Conservation (phyloP, 2,329 filamentous ascomycete genomes). For the Pseudogymnoascus sp. region DNA sequence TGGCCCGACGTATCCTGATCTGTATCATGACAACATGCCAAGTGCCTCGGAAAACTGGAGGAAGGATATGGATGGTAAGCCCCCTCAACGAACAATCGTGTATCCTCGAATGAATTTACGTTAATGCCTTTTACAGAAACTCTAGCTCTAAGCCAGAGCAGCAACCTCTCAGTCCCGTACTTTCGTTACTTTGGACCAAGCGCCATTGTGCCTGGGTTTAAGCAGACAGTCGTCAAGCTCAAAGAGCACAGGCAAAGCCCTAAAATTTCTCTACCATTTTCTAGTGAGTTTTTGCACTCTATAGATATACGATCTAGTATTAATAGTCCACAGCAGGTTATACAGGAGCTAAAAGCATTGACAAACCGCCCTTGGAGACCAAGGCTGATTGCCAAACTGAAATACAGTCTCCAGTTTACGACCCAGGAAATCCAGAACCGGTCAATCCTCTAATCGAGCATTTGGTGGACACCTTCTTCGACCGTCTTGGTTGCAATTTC, state of each 20-base stretch:
- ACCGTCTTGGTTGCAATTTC: conserved; percentile 75
- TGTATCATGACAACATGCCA: not conserved
- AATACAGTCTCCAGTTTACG: conserved; percentile 24
- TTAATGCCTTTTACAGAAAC: not conserved
- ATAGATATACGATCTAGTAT: not conserved
- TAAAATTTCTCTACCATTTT: not conserved
- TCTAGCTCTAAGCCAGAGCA: not conserved
- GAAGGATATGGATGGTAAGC: not conserved
- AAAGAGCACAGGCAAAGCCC: conserved; percentile 18
- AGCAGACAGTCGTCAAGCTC: conserved; percentile 81
- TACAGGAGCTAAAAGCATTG: not conserved
- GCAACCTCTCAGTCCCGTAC: conserved; percentile 65
- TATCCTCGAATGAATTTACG: not conserved
- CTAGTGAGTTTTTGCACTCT: not conserved
- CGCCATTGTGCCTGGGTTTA: conserved; percentile 84
- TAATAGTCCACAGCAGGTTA: not conserved
- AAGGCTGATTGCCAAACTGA: not conserved
- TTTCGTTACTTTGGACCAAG: conserved; percentile 88
- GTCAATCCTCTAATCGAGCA: conserved; percentile 68
- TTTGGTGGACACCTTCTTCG: conserved; percentile 72
- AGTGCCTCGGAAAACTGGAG: not conserved
- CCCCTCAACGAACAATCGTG: not conserved
- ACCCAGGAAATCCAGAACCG: conserved; percentile 59
- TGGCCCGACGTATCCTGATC: not conserved
- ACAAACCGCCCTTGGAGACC: not conserved